phyloP scores from a whole-genome alignment of 305 asterid genomes.

The Solanum hybrid region DNA sequence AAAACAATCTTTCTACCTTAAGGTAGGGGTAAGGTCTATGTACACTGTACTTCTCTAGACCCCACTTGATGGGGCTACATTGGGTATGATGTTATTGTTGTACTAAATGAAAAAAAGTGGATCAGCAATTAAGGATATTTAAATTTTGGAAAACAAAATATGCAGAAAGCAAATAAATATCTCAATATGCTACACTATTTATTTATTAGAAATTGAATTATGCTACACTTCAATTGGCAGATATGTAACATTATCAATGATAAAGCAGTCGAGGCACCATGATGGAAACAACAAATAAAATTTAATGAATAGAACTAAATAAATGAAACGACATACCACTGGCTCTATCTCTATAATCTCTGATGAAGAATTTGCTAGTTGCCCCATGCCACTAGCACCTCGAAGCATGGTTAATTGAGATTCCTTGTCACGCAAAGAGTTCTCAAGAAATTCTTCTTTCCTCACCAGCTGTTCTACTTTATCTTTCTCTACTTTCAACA shows the following conservation, averaged over 20 bases:
- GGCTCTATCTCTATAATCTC: constrained; percentile 90
- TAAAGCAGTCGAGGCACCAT: constrained; percentile 1
- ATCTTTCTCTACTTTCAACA: constrained; percentile 66
- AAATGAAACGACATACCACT: constrained; percentile 45
- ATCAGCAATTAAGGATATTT: neutral
- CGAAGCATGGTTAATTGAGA: constrained; percentile 52
- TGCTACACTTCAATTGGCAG: neutral
- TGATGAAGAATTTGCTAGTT: constrained; percentile 38
- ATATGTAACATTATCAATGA: neutral
- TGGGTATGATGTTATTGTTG: neutral
- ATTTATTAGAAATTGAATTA: neutral
- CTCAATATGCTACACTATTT: neutral
- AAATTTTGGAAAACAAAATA: neutral
- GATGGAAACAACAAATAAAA: constrained; percentile 1
- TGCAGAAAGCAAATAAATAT: neutral
- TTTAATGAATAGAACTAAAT: constrained; percentile 1
- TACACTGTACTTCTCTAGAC: neutral
- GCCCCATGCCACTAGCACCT: constrained; percentile 54
- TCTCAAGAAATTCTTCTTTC: constrained; percentile 55
- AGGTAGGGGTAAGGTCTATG: neutral
- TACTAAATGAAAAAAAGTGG: neutral
- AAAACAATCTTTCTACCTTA: neutral
- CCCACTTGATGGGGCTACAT: neutral
- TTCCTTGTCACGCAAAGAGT: constrained; percentile 63
- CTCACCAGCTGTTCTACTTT: constrained; percentile 60